These are phyloP conservation scores for Penicillium dipodomyicola DNA, from an alignment of 495 filamentous ascomycete genomes.

Conservation along the genomic window DNA sequence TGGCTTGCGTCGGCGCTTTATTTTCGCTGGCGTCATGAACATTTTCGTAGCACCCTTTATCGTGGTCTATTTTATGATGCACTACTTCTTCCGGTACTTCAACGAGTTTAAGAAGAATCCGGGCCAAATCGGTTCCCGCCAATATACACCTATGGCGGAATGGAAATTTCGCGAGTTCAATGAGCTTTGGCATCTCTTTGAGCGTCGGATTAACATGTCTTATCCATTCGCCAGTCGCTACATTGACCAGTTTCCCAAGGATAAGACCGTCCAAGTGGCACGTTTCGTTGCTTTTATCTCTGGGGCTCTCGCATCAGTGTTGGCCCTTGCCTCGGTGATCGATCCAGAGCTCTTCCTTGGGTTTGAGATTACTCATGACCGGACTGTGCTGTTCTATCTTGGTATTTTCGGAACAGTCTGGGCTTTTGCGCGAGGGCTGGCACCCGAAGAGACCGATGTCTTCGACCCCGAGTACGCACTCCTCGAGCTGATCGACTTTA, in stretches of 20 bases:
- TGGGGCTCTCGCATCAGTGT: conserved; percentile 78
- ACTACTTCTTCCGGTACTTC: conserved; percentile 91
- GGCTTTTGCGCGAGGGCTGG: conserved; percentile 71
- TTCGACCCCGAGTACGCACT: conserved; percentile 91
- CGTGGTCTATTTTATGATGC: conserved; percentile 73
- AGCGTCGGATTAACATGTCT: conserved; percentile 87
- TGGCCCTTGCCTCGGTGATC: conserved; percentile 73
- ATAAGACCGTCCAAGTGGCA: conserved; percentile 79
- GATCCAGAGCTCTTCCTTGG: conserved; percentile 88
- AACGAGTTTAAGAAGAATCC: conserved; percentile 95
- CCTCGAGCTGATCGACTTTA: conserved; percentile 83
- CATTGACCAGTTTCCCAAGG: conserved; percentile 93
- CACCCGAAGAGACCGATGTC: conserved; percentile 83
- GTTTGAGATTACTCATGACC: conserved; percentile 83
- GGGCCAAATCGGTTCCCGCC: conserved; percentile 72
- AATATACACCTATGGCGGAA: conserved; percentile 89
- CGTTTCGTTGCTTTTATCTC: conserved; percentile 83
- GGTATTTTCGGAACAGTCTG: conserved; percentile 73
- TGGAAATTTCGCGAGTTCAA: conserved; percentile 99
- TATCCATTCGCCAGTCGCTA: conserved; percentile 90
- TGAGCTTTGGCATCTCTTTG: conserved; percentile 87
- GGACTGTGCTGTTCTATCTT: conserved; percentile 82
- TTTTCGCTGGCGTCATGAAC: conserved; percentile 81
- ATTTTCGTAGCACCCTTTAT: conserved; percentile 81
- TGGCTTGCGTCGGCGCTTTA: conserved; percentile 69